Conservation (phyloP, 768 basidiomycete genomes). For the Candolleomyces aberdarensis region DNA sequence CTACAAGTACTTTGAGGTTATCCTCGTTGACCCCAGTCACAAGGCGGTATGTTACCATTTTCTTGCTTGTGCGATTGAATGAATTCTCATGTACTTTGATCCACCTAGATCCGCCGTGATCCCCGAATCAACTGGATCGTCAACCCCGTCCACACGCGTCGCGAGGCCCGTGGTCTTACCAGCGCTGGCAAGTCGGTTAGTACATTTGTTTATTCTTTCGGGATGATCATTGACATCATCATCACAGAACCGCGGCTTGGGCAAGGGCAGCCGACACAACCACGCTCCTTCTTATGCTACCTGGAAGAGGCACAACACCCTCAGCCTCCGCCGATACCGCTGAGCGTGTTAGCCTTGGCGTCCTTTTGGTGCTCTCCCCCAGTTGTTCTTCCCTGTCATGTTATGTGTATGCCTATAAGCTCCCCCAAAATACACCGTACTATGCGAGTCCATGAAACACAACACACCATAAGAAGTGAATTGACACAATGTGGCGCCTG, state of each 20-base stretch:
- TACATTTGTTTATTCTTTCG: constrained; percentile 9
- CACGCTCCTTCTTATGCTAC: constrained; percentile 86
- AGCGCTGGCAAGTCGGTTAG: constrained; percentile 91
- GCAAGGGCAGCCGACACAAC: constrained; percentile 94
- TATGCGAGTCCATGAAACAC: not conserved
- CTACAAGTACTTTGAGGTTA: constrained; percentile 99
- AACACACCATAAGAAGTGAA: not conserved
- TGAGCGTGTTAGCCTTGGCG: constrained; percentile 38
- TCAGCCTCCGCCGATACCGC: constrained; percentile 86
- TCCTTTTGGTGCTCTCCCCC: constrained; percentile 17
- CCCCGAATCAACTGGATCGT: constrained; percentile 98
- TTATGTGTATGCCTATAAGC: constrained; percentile 15
- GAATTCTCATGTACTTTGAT: not conserved
- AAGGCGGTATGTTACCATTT: constrained; percentile 66
- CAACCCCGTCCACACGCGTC: constrained; percentile 97
- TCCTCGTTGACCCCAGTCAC: constrained; percentile 93
- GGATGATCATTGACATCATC: constrained; percentile 4
- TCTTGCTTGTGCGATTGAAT: constrained; percentile 7
- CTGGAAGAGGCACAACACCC: constrained; percentile 99
- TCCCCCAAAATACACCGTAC: constrained; percentile 1
- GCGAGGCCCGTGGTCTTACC: constrained; percentile 97
- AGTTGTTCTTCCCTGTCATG: constrained; percentile 19
- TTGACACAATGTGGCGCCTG: not conserved
- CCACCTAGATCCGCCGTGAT: constrained; percentile 81
- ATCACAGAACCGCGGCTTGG: constrained; percentile 87